A percentile compares a stretch with the other conserved stretches of the same genome.
Conservation (phyloP, 2,329 filamentous ascomycete species). For the Blastomyces emzantsi region DNA sequence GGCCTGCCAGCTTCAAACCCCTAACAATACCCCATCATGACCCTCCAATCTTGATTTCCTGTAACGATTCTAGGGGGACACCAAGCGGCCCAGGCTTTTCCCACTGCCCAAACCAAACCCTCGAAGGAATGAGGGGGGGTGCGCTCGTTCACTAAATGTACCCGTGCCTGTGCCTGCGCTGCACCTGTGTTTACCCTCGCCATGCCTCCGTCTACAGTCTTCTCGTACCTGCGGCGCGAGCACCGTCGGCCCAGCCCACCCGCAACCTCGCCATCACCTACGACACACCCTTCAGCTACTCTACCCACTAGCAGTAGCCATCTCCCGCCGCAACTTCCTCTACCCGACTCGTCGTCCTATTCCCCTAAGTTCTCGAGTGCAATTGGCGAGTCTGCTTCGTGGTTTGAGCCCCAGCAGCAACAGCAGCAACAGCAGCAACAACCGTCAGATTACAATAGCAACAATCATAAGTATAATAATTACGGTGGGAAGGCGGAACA, state of each 20-base stretch:
- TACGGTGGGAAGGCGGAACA: conserved; percentile 1
- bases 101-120: background rate
- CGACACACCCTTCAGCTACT: conserved; percentile 25
- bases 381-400: conserved; percentile 21
- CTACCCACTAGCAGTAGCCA: conserved; percentile 10
- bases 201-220: conserved; percentile 18
- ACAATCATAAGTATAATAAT: background rate
- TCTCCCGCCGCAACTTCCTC: conserved; percentile 2
- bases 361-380: conserved; percentile 24
- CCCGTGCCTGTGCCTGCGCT: background rate
- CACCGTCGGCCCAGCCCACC: conserved; percentile 16
- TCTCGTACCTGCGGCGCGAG: conserved; percentile 19
- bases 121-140: background rate
- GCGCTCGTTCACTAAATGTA: background rate
- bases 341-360: conserved; percentile 17
- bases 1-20: background rate
- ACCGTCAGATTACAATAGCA: no score
- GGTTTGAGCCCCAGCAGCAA: conserved; percentile 9
- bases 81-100: background rate
- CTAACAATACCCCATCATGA: background rate
- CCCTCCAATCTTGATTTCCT: conserved; percentile 5
- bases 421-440: background rate
- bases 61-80: background rate
- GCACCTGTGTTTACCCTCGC: background rate
- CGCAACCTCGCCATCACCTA: conserved; percentile 9